Percentiles rank a stretch among this genome's conserved stretches.
These are phyloP conservation scores for Syncephalastrum contaminatum DNA, from an alignment of 371 early-diverging fungal species.

Conservation along the genomic window DNA sequence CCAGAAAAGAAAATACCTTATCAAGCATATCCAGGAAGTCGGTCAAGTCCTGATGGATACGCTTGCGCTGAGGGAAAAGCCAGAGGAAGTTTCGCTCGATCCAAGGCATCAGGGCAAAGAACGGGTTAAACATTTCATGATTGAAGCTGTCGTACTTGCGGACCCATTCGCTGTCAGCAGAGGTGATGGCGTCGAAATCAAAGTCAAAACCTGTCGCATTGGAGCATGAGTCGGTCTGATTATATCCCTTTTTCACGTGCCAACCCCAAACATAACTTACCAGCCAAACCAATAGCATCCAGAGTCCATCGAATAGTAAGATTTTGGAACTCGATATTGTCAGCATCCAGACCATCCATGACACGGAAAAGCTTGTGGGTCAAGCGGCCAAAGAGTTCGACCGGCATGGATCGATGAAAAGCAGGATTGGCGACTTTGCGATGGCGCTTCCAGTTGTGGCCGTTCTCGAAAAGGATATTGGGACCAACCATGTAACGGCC, in stretches of 20 bases:
- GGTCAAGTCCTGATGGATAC: constrained; percentile 8
- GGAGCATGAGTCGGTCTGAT: not conserved
- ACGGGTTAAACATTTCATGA: constrained; percentile 4
- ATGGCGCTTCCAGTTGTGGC: constrained; percentile 24
- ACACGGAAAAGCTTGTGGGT: constrained; percentile 16
- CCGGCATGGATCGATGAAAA: constrained; percentile 40
- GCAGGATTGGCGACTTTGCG: constrained; percentile 42
- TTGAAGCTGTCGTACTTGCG: constrained; percentile 13
- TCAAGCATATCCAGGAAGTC: constrained; percentile 7
- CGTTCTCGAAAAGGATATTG: constrained; percentile 22
- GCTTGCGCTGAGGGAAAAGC: constrained; percentile 22
- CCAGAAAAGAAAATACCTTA: not conserved
- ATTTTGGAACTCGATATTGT: constrained; percentile 1
- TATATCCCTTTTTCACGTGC: too few relatives aligned
- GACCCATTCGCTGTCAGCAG: constrained; percentile 16
- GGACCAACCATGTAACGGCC: constrained; percentile 17
- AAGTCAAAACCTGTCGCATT: constrained; percentile 25
- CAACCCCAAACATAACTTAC: constrained; percentile 23
- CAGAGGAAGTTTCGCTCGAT: constrained; percentile 18
- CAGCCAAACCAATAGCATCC: constrained; percentile 36
- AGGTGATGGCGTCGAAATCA: constrained; percentile 13
- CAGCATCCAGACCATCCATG: constrained; percentile 14
- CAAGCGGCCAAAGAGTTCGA: constrained; percentile 27
- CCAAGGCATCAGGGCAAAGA: constrained; percentile 21
- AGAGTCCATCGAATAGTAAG: constrained; percentile 22